A percentile compares a stretch with the other conserved stretches of the same genome.
phyloP scores from a whole-genome alignment of 768 basidiomycete species.

The Lyophyllum atratum region DNA sequence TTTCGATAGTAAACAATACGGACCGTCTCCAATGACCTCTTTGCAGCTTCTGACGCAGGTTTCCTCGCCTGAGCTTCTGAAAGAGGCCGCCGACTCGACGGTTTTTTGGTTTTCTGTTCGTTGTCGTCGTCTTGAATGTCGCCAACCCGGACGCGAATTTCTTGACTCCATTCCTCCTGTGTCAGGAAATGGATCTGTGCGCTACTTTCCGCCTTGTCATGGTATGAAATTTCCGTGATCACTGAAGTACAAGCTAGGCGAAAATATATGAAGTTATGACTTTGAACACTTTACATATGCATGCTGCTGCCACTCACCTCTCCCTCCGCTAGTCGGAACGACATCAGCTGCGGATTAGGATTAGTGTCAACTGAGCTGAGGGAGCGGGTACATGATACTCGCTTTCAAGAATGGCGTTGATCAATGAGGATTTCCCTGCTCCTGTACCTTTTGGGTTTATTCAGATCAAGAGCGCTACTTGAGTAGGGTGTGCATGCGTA shows the following conservation, averaged over 20 bases:
- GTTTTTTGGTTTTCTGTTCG: neutral
- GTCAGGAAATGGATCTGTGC: neutral
- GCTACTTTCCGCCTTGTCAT: neutral
- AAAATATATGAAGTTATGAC: neutral
- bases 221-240: neutral
- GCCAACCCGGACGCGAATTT: neutral
- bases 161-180: neutral
- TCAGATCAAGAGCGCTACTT: neutral
- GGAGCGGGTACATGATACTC: neutral
- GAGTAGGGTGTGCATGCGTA: neutral
- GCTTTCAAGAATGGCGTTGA: neutral
- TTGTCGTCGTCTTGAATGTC: neutral
- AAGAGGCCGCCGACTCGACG: neutral
- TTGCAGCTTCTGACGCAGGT: neutral
- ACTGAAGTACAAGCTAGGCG: conserved; percentile 1
- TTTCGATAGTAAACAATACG: too few relatives aligned
- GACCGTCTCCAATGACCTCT: neutral
- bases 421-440: neutral
- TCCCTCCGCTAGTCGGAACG: neutral
- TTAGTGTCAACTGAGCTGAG: neutral
- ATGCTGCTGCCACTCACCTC: neutral
- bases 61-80: neutral
- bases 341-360: neutral
- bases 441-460: neutral
- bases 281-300: too few relatives aligned